These are phyloP conservation scores for Saccharomyces pastorianus DNA, from an alignment of 1,139 yeast genomes.

Conservation along the genomic window DNA sequence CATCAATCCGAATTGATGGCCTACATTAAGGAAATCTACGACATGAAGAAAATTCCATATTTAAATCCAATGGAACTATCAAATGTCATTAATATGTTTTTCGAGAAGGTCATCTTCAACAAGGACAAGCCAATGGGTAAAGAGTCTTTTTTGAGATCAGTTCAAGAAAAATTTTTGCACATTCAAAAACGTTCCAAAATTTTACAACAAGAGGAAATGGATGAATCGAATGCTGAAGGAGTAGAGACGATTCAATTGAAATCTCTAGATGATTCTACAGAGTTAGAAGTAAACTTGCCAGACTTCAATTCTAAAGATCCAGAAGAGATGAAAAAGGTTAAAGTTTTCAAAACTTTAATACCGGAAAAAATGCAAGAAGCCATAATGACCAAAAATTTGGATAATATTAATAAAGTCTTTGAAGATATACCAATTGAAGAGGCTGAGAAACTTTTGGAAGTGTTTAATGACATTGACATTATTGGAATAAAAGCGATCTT, in stretches of 20 bases:
- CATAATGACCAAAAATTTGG: slow-evolving; percentile 60
- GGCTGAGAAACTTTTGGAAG: slow-evolving; percentile 69
- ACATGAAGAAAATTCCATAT: slow-evolving; percentile 32
- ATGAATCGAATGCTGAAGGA: slow-evolving; percentile 35
- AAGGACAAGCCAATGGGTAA: slow-evolving; percentile 47
- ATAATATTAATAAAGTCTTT: slow-evolving; percentile 75
- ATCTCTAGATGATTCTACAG: slow-evolving; percentile 77
- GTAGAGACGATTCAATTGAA: slow-evolving; percentile 82
- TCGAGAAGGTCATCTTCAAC: slow-evolving; percentile 50
- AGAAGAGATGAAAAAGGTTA: slow-evolving; percentile 45
- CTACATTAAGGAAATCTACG: slow-evolving; percentile 61
- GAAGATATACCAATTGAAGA: slow-evolving; percentile 67
- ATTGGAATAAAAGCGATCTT: slow-evolving; percentile 71
- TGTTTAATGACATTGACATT: slow-evolving; percentile 74
- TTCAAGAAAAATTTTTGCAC: slow-evolving; percentile 71
- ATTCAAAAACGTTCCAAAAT: slow-evolving; percentile 67
- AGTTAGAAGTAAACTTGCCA: slow-evolving; percentile 69
- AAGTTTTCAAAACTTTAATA: slow-evolving; percentile 44
- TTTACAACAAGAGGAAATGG: slow-evolving; percentile 39
- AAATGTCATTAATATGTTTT: slow-evolving; percentile 61
- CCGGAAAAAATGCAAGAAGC: slow-evolving; percentile 68
- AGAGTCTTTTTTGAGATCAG: slow-evolving; percentile 43
- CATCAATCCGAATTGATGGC: slow-evolving; percentile 77
- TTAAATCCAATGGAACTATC: slow-evolving; percentile 34
- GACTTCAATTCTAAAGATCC: slow-evolving; percentile 38